Percentiles rank a stretch among this genome's conserved stretches.
phyloP scores from a whole-genome alignment of 2,329 filamentous ascomycete species.

The Metarhizium anisopliae region DNA sequence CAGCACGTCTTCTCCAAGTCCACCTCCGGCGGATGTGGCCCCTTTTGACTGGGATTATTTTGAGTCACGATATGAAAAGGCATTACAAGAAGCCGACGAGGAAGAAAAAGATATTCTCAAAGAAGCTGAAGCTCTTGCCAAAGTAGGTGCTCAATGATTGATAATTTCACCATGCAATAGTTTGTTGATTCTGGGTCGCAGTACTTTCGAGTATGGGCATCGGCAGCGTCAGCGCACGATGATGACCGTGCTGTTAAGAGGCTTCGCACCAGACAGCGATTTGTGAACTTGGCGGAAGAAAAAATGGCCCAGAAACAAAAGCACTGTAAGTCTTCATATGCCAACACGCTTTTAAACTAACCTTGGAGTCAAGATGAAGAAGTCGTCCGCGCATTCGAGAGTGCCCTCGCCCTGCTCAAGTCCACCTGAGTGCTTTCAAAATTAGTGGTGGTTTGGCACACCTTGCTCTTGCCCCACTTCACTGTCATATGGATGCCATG shows the following conservation, averaged over 20 bases:
- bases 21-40: slow-evolving; percentile 39
- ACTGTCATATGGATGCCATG: not conserved
- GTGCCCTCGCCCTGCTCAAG: slow-evolving; percentile 45
- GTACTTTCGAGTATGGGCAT: slow-evolving; percentile 76
- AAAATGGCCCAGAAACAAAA: slow-evolving; percentile 64
- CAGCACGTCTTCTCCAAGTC: slow-evolving; percentile 32
- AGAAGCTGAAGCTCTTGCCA: slow-evolving; percentile 59
- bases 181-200: slow-evolving; percentile 22
- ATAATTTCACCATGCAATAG: not conserved
- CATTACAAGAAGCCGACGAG: slow-evolving; percentile 52
- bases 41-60: slow-evolving; percentile 73
- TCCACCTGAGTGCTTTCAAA: slow-evolving; percentile 17
- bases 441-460: not conserved
- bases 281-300: slow-evolving; percentile 66
- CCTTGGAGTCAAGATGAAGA: slow-evolving; percentile 28
- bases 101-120: slow-evolving; percentile 57
- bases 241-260: slow-evolving; percentile 70
- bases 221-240: slow-evolving; percentile 62
- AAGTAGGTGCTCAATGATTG: slow-evolving; percentile 33
- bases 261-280: slow-evolving; percentile 68
- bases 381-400: slow-evolving; percentile 55
- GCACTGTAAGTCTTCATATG: slow-evolving; percentile 54
- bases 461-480: not conserved
- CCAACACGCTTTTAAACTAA: slow-evolving; percentile 9
- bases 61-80: slow-evolving; percentile 56